Conservation (phyloP, 768 basidiomycete genomes). For the Crucibulum laeve region DNA sequence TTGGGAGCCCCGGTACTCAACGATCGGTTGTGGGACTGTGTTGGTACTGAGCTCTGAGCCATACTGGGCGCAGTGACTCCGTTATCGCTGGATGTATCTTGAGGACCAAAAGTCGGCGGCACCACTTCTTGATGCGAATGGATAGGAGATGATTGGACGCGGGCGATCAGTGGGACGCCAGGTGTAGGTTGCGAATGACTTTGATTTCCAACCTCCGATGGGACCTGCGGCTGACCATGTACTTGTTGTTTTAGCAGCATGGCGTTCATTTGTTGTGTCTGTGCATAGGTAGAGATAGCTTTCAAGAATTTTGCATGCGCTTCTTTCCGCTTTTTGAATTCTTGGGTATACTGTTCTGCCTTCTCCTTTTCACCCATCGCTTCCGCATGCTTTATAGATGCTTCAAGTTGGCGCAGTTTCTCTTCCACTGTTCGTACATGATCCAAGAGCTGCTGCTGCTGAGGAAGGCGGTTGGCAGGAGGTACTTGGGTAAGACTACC, state of each 20-base stretch:
- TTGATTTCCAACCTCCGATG: no score
- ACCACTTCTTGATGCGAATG: background rate
- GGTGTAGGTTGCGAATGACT: background rate
- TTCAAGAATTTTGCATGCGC: slow-evolving; percentile 7
- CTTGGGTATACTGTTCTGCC: slow-evolving; percentile 9
- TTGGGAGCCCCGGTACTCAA: background rate
- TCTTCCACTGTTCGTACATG: slow-evolving; percentile 9
- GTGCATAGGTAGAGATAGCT: slow-evolving; percentile 1
- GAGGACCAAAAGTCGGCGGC: background rate
- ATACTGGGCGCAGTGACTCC: no score
- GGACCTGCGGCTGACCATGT: background rate
- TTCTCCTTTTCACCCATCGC: slow-evolving; percentile 13
- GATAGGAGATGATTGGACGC: background rate
- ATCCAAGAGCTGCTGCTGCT: slow-evolving; percentile 6
- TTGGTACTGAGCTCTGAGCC: background rate
- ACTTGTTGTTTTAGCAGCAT: slow-evolving; percentile 7
- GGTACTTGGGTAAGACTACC: background rate
- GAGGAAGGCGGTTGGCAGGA: slow-evolving; percentile 6
- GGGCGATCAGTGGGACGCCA: background rate
- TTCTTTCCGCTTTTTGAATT: slow-evolving; percentile 10
- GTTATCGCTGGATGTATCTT: background rate
- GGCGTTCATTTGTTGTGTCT: slow-evolving; percentile 8
- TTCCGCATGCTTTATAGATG: slow-evolving; percentile 9
- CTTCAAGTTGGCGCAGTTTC: slow-evolving; percentile 10
- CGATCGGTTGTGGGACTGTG: slow-evolving; percentile 1